Percentiles rank a stretch among this genome's conserved stretches.
These are phyloP conservation scores for Rhododendron kiyosumense DNA, from an alignment of 148 eudicot genomes.

Conservation along the genomic window DNA sequence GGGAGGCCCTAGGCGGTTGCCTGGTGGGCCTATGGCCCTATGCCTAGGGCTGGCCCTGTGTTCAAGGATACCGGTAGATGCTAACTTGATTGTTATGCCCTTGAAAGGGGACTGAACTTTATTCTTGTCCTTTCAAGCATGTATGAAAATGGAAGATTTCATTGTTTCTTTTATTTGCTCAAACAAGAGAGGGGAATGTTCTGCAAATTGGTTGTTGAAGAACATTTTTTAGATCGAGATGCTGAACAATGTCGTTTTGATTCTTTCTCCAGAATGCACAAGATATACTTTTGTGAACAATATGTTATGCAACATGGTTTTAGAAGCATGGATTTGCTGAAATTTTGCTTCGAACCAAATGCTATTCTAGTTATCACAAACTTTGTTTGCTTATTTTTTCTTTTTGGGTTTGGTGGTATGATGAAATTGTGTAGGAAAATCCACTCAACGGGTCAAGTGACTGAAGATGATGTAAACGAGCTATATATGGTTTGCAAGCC, in stretches of 20 bases:
- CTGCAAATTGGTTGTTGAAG: no score
- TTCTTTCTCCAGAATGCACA: background rate
- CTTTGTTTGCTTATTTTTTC: background rate
- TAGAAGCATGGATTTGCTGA: background rate
- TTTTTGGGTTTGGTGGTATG: background rate
- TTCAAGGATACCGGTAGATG: background rate
- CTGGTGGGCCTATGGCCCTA: no score
- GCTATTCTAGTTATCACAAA: background rate
- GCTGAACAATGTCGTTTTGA: background rate
- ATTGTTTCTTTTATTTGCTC: background rate
- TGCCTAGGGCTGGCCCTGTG: no score
- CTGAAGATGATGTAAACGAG: slow-evolving; percentile 64
- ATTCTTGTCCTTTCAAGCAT: background rate
- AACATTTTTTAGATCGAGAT: background rate
- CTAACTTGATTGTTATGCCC: background rate
- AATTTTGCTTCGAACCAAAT: background rate
- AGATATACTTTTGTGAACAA: background rate
- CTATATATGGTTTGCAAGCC: slow-evolving; percentile 77
- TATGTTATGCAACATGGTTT: background rate
- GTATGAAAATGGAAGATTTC: background rate
- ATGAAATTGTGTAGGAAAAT: slow-evolving; percentile 51
- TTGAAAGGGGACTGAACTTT: background rate
- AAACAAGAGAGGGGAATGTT: no score
- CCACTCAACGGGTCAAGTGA: slow-evolving; percentile 46
- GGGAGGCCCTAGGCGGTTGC: background rate